Evolutionary conservation across 352 stramenopile genomes (phyloP), one percentile per base, ranked within the genome.

Genomic region (Poterioochromonas sp.): DNA sequence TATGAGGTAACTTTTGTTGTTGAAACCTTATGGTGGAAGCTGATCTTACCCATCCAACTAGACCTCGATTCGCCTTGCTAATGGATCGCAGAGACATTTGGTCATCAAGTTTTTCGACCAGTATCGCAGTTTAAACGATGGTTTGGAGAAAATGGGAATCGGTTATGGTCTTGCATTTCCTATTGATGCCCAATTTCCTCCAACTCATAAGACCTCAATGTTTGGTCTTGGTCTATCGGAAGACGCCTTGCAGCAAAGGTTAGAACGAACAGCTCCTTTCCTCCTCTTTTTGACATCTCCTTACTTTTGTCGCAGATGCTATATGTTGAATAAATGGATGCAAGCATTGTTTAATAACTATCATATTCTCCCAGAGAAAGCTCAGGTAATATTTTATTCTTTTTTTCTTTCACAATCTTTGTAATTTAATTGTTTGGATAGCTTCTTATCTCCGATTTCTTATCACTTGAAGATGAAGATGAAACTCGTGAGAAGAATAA

Each of bases 241-340:
- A 47, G 62, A 71, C 12, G 34, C 34, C 2, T 29, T 71, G 11
- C 62, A 71, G 32, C 8, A 71, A 47, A 41, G 62, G 62, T 71
- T 8, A 71, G 11, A 11, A 3, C 15, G 62, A 47, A 15, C 15
- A 15, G 47, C 26, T 15, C 47, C 47, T 26, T 26, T 15, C 47
- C 47, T 58, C 47, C 47, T 26, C 47, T 26, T 26, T 26, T 26
- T 26, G 47, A 58, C 47, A 15, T 26, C 15, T 58, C 26, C 47
- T 58, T 15, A 58, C 47, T 26, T 26, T 58, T 58, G 15, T 15
- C 1, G 26, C 41, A 71, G 62, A 44, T 71, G 62, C 34, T 71
- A 44, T n/a, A 35, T 71, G 32, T 47, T 71, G 62, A 71, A 71
- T 29, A 71, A 71, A 71, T 71, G 62, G 62, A 71, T 71, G 62